These are phyloP conservation scores for Pseudogymnoascus sp. DNA, from an alignment of 2,329 filamentous ascomycete species.

Conservation along the genomic window DNA sequence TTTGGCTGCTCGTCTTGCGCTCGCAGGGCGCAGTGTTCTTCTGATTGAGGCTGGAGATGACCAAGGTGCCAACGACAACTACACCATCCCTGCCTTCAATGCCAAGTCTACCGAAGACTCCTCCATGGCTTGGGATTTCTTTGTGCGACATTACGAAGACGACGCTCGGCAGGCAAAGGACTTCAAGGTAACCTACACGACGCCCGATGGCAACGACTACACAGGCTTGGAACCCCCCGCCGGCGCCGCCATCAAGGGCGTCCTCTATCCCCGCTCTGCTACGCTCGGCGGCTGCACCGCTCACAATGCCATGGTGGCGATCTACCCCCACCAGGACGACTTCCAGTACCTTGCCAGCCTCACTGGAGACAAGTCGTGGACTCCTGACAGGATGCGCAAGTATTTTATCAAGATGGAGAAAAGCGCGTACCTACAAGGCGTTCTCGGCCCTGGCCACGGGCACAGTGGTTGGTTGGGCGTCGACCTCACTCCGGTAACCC, in stretches of 20 bases:
- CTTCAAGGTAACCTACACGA: constrained; percentile 30
- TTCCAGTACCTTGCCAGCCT: constrained; percentile 18
- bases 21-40: constrained; percentile 43
- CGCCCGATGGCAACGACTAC: constrained; percentile 19
- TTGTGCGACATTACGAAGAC: constrained; percentile 18
- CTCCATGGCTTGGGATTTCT: constrained; percentile 43
- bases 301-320: constrained; percentile 21
- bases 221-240: constrained; percentile 21
- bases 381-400: constrained; percentile 17
- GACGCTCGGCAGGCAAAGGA: constrained; percentile 12
- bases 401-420: constrained; percentile 17
- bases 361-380: constrained; percentile 22
- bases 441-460: constrained; percentile 17
- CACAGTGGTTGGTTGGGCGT: constrained; percentile 26
- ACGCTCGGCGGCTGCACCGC: constrained; percentile 25
- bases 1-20: constrained; percentile 41
- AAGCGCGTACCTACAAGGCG: constrained; percentile 12
- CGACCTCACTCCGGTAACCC: constrained; percentile 11
- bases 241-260: constrained; percentile 20
- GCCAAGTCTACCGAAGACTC: constrained; percentile 39
- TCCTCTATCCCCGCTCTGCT: constrained; percentile 25
- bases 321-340: constrained; percentile 19
- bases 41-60: constrained; percentile 47
- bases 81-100: constrained; percentile 41
- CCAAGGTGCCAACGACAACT: constrained; percentile 33